phyloP scores from a whole-genome alignment of 352 stramenopile species.

The Pythium grandisporangium region DNA sequence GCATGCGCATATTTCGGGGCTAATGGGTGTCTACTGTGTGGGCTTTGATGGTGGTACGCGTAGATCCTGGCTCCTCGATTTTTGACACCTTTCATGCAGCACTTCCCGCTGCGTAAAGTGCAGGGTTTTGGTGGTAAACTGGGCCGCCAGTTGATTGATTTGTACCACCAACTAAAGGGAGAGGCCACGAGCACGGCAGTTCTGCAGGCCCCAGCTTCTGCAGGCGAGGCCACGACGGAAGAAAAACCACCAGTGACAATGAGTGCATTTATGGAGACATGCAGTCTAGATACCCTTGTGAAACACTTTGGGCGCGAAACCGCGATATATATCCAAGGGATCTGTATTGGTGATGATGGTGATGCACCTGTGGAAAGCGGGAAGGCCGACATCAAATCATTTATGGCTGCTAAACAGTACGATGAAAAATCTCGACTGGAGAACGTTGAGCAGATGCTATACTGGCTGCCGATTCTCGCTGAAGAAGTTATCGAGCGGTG shows the following conservation, averaged over 20 bases:
- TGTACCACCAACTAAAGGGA: slow-evolving; percentile 36
- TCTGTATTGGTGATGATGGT: slow-evolving; percentile 58
- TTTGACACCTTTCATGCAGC: slow-evolving; percentile 50
- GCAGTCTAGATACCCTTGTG: slow-evolving; percentile 36
- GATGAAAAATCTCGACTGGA: slow-evolving; percentile 49
- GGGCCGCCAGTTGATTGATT: slow-evolving; percentile 48
- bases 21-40: neutral
- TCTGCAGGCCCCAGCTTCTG: slow-evolving; percentile 1
- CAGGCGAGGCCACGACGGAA: neutral
- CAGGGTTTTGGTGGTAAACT: slow-evolving; percentile 72
- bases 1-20: neutral
- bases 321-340: slow-evolving; percentile 35
- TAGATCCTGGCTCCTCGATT: slow-evolving; percentile 60
- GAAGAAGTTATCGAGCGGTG: slow-evolving; percentile 74
- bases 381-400: slow-evolving; percentile 54
- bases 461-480: slow-evolving; percentile 65
- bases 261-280: slow-evolving; percentile 39
- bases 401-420: slow-evolving; percentile 75
- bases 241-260: slow-evolving; percentile 24
- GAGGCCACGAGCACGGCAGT: slow-evolving; percentile 11
- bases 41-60: neutral
- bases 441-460: slow-evolving; percentile 46
- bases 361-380: slow-evolving; percentile 64
- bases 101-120: slow-evolving; percentile 63
- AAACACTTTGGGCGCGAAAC: slow-evolving; percentile 52